Conservation (phyloP, 2,329 filamentous ascomycete genomes). For the Colletotrichum musae region DNA sequence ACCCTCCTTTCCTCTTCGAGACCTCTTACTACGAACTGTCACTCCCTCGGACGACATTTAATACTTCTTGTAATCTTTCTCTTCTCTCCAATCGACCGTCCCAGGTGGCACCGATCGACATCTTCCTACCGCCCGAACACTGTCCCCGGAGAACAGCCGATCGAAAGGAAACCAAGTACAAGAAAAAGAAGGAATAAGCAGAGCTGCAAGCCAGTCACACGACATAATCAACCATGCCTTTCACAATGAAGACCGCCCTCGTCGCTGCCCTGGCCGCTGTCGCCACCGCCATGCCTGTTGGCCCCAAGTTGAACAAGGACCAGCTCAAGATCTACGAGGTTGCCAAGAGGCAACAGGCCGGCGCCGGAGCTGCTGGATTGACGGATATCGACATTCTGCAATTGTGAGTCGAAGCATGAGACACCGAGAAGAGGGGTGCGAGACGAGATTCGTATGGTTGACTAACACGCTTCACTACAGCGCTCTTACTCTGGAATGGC, state of each 20-base stretch:
- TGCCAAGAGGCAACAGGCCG: constrained; percentile 66
- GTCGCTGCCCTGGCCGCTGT: constrained; percentile 62
- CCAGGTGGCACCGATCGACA: constrained; percentile 42
- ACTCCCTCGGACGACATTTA: constrained; percentile 44
- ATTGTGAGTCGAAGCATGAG: constrained; percentile 61
- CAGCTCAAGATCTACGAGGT: constrained; percentile 63
- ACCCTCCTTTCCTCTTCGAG: constrained; percentile 49
- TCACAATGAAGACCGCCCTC: constrained; percentile 60
- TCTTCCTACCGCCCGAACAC: constrained; percentile 19
- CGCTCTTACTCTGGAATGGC: constrained; percentile 81
- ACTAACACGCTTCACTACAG: constrained; percentile 52
- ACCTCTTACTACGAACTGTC: constrained; percentile 40
- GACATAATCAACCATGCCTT: constrained; percentile 58
- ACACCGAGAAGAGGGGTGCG: too few species aligned
- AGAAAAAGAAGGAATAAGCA: constrained; percentile 44
- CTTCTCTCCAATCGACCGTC: constrained; percentile 46
- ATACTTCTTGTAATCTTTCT: constrained; percentile 49
- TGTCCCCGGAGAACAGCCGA: constrained; percentile 42
- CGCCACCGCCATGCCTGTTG: constrained; percentile 62
- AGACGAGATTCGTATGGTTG: not conserved
- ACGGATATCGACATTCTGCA: constrained; percentile 70
- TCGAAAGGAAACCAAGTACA: constrained; percentile 39
- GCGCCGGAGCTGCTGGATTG: constrained; percentile 62
- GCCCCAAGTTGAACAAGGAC: constrained; percentile 58
- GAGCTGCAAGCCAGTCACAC: constrained; percentile 45